Percentiles rank a stretch among this genome's conserved stretches.
phyloP scores from a whole-genome alignment of 169 alveolate genomes.

The Cryptosporidium meleagridis region DNA sequence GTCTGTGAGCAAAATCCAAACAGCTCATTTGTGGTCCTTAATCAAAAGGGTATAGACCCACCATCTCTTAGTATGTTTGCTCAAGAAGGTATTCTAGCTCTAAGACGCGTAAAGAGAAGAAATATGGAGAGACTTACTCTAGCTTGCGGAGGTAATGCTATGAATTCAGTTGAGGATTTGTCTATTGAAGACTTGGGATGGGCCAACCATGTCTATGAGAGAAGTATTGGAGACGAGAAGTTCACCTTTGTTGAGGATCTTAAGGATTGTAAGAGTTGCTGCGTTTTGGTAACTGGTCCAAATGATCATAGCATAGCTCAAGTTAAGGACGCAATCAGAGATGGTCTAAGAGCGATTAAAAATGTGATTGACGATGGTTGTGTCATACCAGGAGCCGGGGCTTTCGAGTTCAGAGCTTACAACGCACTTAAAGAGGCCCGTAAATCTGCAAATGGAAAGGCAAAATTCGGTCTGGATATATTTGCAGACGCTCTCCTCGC shows the following conservation, averaged over 20 bases:
- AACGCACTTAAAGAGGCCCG: constrained; percentile 84
- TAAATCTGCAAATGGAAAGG: constrained; percentile 91
- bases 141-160: constrained; percentile 99
- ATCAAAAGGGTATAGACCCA: constrained; percentile 99
- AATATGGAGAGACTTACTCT: constrained; percentile 97
- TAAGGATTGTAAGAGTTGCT: constrained; percentile 94
- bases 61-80: constrained; percentile 98
- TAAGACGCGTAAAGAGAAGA: constrained; percentile 97
- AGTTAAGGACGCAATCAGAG: constrained; percentile 97
- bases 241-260: constrained; percentile 98
- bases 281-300: constrained; percentile 97
- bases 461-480: constrained; percentile 94
- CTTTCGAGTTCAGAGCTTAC: constrained; percentile 94
- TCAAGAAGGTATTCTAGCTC: constrained; percentile 96
- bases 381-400: constrained; percentile 99
- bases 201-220: constrained; percentile 96
- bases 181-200: constrained; percentile 95
- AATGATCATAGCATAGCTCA: constrained; percentile 94
- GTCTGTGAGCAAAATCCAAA: constrained; percentile 83
- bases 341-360: constrained; percentile 97
- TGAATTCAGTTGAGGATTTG: constrained; percentile 96
- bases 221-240: constrained; percentile 96
- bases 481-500: constrained; percentile 95
- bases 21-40: constrained; percentile 93
- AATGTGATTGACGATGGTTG: constrained; percentile 94